These are phyloP conservation scores for Apophysomyces ossiformis DNA, from an alignment of 371 early-diverging fungal genomes.

Conservation along the genomic window DNA sequence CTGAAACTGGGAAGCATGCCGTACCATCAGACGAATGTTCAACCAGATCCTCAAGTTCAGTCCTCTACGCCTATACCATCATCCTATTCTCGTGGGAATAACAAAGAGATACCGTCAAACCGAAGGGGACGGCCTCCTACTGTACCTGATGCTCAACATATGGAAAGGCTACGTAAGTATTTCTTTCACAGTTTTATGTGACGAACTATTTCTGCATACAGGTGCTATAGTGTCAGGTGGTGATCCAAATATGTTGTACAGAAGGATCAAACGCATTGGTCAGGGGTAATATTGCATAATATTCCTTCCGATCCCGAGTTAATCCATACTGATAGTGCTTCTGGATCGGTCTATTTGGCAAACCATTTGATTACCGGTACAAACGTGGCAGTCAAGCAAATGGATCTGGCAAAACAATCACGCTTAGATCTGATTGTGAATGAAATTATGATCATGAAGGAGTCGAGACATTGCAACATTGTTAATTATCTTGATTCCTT, in stretches of 20 bases:
- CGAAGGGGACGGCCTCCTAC: conserved; percentile 58
- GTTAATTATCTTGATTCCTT: conserved; percentile 95
- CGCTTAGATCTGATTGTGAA: conserved; percentile 94
- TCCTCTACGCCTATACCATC: conserved; percentile 12
- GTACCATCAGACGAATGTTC: not conserved
- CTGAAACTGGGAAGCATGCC: not conserved
- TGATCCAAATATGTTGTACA: conserved; percentile 85
- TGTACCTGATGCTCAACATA: conserved; percentile 86
- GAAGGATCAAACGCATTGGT: conserved; percentile 90
- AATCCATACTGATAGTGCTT: conserved; percentile 63
- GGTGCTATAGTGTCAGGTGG: conserved; percentile 75
- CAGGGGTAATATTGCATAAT: conserved; percentile 76
- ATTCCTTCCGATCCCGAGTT: not conserved
- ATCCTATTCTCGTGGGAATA: conserved; percentile 9
- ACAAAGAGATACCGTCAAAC: conserved; percentile 30
- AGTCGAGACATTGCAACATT: conserved; percentile 94
- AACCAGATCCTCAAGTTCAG: conserved; percentile 7
- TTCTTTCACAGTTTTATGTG: not conserved
- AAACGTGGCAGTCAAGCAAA: conserved; percentile 94
- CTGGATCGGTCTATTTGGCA: conserved; percentile 93
- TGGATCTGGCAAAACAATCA: conserved; percentile 92
- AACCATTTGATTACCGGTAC: conserved; percentile 61
- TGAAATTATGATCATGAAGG: conserved; percentile 97
- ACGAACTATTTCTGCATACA: conserved; percentile 12
- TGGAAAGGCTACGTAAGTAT: conserved; percentile 75